phyloP scores from a whole-genome alignment of 257 asterid genomes.

The Datura wrightii region DNA sequence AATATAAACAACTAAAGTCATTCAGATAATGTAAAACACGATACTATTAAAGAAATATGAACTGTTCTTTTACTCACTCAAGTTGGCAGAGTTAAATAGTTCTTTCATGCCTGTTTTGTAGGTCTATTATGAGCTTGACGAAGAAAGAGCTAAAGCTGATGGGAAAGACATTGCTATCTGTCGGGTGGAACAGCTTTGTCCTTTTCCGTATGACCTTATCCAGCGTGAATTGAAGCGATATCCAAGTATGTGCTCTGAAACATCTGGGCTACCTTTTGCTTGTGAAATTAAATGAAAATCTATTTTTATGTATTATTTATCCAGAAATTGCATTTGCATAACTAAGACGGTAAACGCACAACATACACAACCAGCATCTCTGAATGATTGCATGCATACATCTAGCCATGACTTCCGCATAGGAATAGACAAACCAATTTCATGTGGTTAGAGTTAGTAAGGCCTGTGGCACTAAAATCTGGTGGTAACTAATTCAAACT shows the following conservation, averaged over 20 bases:
- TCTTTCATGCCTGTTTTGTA: background rate
- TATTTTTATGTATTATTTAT: background rate
- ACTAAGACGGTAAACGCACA: background rate
- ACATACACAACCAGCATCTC: slow-evolving; percentile 2
- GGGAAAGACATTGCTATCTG: slow-evolving; percentile 44
- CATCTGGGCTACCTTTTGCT: background rate
- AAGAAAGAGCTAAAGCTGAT: slow-evolving; percentile 37
- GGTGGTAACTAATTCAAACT: slow-evolving; percentile 16
- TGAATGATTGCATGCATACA: slow-evolving; percentile 5
- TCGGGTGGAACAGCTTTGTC: slow-evolving; percentile 48
- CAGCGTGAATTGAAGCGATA: slow-evolving; percentile 47
- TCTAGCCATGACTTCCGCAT: background rate
- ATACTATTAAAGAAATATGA: background rate
- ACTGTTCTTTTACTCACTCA: slow-evolving; percentile 11
- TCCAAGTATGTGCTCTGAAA: slow-evolving; percentile 38
- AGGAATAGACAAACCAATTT: background rate
- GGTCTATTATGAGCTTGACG: slow-evolving; percentile 48
- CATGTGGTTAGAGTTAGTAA: background rate
- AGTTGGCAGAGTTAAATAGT: slow-evolving; percentile 3
- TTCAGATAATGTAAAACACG: background rate
- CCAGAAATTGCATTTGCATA: background rate
- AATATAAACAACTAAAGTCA: background rate
- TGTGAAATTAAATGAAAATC: background rate
- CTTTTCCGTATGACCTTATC: slow-evolving; percentile 44
- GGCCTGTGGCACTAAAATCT: background rate